Evolutionary conservation across 1,284 basidiomycete genomes (phyloP).

Genomic region (Rhodotorula sp.): DNA sequence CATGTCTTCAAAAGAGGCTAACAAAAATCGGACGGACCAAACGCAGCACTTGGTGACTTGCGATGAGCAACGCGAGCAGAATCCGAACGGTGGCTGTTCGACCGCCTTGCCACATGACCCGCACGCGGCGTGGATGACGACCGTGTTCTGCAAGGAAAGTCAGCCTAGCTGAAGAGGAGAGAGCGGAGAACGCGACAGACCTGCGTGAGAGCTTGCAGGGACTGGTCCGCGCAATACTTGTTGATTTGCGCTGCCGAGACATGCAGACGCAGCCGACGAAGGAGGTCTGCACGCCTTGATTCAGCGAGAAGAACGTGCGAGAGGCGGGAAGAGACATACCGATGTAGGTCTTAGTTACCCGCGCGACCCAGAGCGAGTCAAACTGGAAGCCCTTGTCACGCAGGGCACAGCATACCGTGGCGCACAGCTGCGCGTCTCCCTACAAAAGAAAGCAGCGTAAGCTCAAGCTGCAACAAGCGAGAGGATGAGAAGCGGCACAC

Average conservation of each 20-base stretch:
- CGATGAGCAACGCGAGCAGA: conserved; percentile 26
- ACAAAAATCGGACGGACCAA: conserved; percentile 22
- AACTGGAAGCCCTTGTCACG: conserved; percentile 14
- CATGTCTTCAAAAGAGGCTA: no score
- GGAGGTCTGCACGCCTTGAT: conserved; percentile 16
- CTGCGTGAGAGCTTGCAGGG: conserved; percentile 23
- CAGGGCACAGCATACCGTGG: conserved; percentile 24
- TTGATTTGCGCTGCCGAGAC: conserved; percentile 31
- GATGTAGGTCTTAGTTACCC: conserved; percentile 39
- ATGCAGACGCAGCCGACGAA: conserved; percentile 29
- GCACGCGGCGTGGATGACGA: conserved; percentile 39
- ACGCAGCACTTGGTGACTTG: conserved; percentile 32
- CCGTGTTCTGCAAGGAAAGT: conserved; percentile 25
- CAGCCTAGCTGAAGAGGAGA: no score
- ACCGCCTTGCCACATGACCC: conserved; percentile 37
- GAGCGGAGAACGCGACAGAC: conserved; percentile 5
- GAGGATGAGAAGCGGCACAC: neutral
- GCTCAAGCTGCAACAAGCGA: no score
- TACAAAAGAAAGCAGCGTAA: neutral
- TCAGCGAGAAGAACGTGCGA: neutral
- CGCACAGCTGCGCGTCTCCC: conserved; percentile 41
- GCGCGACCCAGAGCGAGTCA: conserved; percentile 26
- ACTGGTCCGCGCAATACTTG: conserved; percentile 29
- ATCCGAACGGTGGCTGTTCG: conserved; percentile 28
- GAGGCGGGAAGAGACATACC: conserved; percentile 10